Percentiles rank a stretch among this genome's conserved stretches.
Evolutionary conservation across 139 green algal species (phyloP).

Genomic region (Bryopsis sp.): DNA sequence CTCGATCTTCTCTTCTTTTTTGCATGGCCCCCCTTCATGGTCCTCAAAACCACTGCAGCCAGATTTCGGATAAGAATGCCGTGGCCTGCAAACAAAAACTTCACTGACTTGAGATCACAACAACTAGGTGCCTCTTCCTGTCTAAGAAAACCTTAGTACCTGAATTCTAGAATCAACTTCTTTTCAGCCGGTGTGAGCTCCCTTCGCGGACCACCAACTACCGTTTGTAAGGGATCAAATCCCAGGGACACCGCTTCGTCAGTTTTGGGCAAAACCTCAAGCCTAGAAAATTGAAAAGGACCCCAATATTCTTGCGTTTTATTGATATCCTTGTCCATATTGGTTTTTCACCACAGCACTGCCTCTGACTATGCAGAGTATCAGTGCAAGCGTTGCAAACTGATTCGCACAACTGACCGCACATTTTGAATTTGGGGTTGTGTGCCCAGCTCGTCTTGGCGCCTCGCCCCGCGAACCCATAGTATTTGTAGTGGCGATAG

Average conservation of each 20-base stretch:
- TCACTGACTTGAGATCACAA: neutral
- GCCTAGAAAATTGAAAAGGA: too few species aligned
- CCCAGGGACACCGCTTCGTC: too few species aligned
- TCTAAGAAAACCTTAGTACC: neutral
- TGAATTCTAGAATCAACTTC: neutral
- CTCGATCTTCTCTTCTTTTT: too few species aligned
- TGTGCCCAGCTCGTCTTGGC: slow-evolving; percentile 14
- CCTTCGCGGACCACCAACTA: neutral
- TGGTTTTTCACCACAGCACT: too few species aligned
- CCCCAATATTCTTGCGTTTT: too few species aligned
- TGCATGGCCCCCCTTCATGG: neutral
- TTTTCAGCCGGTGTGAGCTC: neutral
- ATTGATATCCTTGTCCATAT: too few species aligned
- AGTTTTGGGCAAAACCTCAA: too few species aligned
- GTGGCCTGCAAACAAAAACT: neutral
- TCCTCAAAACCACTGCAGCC: neutral
- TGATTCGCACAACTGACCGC: too few species aligned
- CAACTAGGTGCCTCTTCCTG: neutral
- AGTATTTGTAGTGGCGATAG: slow-evolving; percentile 15
- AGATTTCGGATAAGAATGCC: neutral
- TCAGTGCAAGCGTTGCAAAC: too few species aligned
- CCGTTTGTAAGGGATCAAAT: neutral
- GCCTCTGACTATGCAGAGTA: too few species aligned
- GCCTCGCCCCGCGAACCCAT: slow-evolving; percentile 2
- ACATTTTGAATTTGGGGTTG: slow-evolving; percentile 13